Conservation (phyloP, 306 rosid species). For the Begonia loranthoides region DNA sequence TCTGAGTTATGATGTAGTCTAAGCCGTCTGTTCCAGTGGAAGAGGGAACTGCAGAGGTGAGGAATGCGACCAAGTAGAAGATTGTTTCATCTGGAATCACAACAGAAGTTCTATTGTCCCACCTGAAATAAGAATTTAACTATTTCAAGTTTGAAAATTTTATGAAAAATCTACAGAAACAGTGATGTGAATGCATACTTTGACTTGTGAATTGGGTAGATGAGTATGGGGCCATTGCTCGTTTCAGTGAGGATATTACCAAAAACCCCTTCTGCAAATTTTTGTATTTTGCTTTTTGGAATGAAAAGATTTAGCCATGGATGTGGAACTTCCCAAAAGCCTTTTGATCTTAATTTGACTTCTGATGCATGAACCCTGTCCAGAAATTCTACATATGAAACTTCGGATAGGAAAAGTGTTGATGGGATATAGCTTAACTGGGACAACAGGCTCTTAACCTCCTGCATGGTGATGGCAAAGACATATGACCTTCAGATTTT, state of each 20-base stretch:
- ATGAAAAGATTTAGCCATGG: slow-evolving; percentile 97
- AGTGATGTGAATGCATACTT: slow-evolving; percentile 23
- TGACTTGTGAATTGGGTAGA: slow-evolving; percentile 86
- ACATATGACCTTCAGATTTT: background rate
- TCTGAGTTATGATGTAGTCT: slow-evolving; percentile 69
- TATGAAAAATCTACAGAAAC: background rate
- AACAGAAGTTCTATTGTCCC: slow-evolving; percentile 68
- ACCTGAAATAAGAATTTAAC: slow-evolving; percentile 40
- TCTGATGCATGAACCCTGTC: slow-evolving; percentile 91
- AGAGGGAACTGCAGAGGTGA: slow-evolving; percentile 72
- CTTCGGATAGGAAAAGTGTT: slow-evolving; percentile 70
- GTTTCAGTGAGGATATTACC: slow-evolving; percentile 67
- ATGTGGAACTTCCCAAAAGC: slow-evolving; percentile 93
- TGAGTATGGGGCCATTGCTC: slow-evolving; percentile 76
- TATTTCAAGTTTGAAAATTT: background rate
- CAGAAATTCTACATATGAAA: slow-evolving; percentile 56
- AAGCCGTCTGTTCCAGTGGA: slow-evolving; percentile 72
- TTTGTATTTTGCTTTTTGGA: slow-evolving; percentile 69
- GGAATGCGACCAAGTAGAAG: slow-evolving; percentile 82
- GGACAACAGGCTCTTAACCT: slow-evolving; percentile 33
- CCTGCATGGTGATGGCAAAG: slow-evolving; percentile 34
- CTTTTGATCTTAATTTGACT: slow-evolving; percentile 71
- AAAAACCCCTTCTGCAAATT: slow-evolving; percentile 62
- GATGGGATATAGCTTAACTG: slow-evolving; percentile 54
- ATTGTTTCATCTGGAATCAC: slow-evolving; percentile 72